Evolutionary conservation across 2,329 filamentous ascomycete genomes (phyloP).

Genomic region (Trichothecium roseum): DNA sequence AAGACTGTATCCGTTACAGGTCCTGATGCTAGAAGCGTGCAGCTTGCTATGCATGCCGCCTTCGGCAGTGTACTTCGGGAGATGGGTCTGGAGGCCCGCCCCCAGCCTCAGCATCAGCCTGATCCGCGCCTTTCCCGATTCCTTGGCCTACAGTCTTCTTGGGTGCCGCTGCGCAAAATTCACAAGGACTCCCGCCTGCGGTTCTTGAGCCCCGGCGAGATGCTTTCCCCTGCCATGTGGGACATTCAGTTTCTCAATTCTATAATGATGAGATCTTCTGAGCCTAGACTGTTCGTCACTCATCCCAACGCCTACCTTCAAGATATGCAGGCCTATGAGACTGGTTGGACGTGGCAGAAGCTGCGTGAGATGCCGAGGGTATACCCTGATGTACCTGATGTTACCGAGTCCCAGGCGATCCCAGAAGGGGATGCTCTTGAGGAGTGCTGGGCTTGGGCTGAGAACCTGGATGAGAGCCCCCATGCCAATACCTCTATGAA

Average conservation of each 20-base stretch:
- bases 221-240: slow-evolving; percentile 65
- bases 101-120: slow-evolving; percentile 8
- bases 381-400: slow-evolving; percentile 36
- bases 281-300: slow-evolving; percentile 64
- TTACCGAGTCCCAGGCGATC: slow-evolving; percentile 33
- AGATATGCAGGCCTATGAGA: slow-evolving; percentile 39
- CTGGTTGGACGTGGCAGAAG: slow-evolving; percentile 61
- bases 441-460: slow-evolving; percentile 57
- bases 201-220: slow-evolving; percentile 60
- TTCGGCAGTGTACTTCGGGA: slow-evolving; percentile 48
- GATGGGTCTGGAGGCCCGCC: slow-evolving; percentile 24
- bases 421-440: slow-evolving; percentile 53
- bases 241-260: slow-evolving; percentile 59
- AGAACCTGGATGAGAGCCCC: slow-evolving; percentile 48
- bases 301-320: slow-evolving; percentile 68
- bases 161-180: slow-evolving; percentile 68
- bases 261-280: slow-evolving; percentile 61
- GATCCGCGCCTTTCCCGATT: slow-evolving; percentile 28
- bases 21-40: slow-evolving; percentile 57
- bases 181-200: slow-evolving; percentile 63
- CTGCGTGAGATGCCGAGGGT: slow-evolving; percentile 52
- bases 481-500: slow-evolving; percentile 32
- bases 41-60: slow-evolving; percentile 48
- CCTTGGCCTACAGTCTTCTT: slow-evolving; percentile 54
- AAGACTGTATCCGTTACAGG: slow-evolving; percentile 51